Conservation (phyloP, 345 rosid species). For the Anastatica hierochuntica region DNA sequence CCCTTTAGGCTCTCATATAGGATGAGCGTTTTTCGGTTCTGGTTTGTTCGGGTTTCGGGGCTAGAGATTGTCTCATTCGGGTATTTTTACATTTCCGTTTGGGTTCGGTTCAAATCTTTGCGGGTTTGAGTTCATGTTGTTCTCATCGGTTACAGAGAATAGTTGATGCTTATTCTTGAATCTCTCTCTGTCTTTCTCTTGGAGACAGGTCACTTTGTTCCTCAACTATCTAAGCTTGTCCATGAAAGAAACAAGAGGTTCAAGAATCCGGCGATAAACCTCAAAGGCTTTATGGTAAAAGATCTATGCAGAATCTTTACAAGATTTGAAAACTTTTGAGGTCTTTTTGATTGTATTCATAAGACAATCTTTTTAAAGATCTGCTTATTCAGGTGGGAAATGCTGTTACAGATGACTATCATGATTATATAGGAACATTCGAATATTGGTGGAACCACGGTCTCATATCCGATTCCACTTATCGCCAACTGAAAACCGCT, state of each 20-base stretch:
- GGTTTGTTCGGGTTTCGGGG: too few relatives aligned
- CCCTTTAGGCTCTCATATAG: too few relatives aligned
- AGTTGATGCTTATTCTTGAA: neutral
- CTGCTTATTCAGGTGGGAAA: conserved; percentile 67
- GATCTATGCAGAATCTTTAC: neutral
- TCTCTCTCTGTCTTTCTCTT: conserved; percentile 2
- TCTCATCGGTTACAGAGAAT: too few relatives aligned
- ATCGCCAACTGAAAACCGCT: conserved; percentile 36
- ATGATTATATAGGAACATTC: conserved; percentile 72
- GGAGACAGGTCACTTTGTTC: conserved; percentile 94
- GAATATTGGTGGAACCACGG: conserved; percentile 99
- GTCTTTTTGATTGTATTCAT: too few relatives aligned
- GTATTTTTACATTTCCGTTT: too few relatives aligned
- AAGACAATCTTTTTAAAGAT: neutral
- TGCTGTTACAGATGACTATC: conserved; percentile 90
- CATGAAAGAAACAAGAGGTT: conserved; percentile 57
- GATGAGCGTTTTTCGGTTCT: too few relatives aligned
- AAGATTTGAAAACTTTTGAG: conserved; percentile 2
- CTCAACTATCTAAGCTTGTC: conserved; percentile 79
- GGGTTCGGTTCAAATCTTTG: too few relatives aligned
- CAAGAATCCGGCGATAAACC: conserved; percentile 57
- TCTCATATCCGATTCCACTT: conserved; percentile 82
- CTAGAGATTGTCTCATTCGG: too few relatives aligned
- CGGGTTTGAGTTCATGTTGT: too few relatives aligned
- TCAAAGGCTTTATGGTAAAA: conserved; percentile 88